Evolutionary conservation across 2,329 filamentous ascomycete genomes (phyloP), one percentile per base, ranked within the genome.

Genomic region (Talaromyces sp.): DNA sequence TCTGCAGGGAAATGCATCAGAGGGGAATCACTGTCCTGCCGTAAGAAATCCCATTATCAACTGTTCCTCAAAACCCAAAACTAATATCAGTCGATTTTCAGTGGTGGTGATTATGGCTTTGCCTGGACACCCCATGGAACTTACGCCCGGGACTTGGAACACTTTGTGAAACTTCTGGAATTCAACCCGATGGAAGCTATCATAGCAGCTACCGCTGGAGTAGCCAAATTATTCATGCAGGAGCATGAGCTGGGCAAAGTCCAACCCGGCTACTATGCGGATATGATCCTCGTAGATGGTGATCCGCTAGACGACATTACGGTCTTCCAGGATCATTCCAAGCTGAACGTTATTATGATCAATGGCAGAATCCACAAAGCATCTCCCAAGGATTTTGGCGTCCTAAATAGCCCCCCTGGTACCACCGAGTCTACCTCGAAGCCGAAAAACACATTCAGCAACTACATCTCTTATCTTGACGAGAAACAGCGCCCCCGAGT

Each of bases 71-170:
- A n/a, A n/a, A n/a, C n/a, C n/a, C n/a, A n/a, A n/a, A n/a, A n/a
- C n/a, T n/a, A n/a, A n/a, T n/a, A n/a, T n/a, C n/a, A n/a, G n/a
- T n/a, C n/a, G 8, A 29, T 8, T 29, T 29, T 4, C 27, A 29
- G 27, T 4, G 35, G 57, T 4, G 35, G 53, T 24, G 78, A 81
- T 62, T 82, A 80, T 55, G 78, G 78, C 3, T 81, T 81, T 58
- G 75, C 78, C 1, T 81, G 78, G 79, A 77, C 76, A 0, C 79
- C 78, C 0, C 78, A 81, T 51, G 79, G 79, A 7, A 80, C 78
- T 0, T 81, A 81, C 63, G 78, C 79, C 0, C 72, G 75, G 1
- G 80, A 82, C 58, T 70, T 81, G 3, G 76, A 72, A 41, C 78
- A 80, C 58, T 81, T 81, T 54, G 72, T 77, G n/a, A 76, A 79